phyloP scores from a whole-genome alignment of 257 asterid genomes.

The Solanum tarapatanum region DNA sequence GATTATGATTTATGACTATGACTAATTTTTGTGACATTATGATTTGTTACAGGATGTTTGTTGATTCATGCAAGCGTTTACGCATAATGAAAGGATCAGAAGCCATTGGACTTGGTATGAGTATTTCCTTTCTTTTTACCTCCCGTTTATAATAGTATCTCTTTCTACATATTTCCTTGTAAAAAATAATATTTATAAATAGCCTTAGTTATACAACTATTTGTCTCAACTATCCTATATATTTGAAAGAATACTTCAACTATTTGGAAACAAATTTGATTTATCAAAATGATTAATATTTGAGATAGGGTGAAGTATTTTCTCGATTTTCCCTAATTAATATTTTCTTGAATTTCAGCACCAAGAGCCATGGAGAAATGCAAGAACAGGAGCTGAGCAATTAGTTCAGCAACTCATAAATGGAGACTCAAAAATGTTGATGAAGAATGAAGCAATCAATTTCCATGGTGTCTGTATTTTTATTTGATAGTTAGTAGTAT shows the following conservation, averaged over 20 bases:
- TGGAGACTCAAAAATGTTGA: neutral
- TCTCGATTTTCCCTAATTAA: neutral
- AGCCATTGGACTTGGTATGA: slow-evolving; percentile 43
- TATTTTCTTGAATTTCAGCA: slow-evolving; percentile 18
- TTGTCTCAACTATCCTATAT: neutral
- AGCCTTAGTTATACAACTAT: neutral
- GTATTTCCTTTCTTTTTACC: neutral
- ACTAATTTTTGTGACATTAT: neutral
- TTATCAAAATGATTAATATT: neutral
- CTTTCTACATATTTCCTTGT: neutral
- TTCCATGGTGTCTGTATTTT: slow-evolving; percentile 36
- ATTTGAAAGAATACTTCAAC: neutral
- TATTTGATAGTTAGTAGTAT: neutral
- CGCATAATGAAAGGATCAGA: slow-evolving; percentile 47
- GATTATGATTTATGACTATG: neutral
- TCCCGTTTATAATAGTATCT: neutral
- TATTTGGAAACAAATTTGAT: neutral
- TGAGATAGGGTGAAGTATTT: neutral
- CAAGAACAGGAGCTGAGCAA: slow-evolving; percentile 40
- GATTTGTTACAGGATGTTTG: slow-evolving; percentile 26
- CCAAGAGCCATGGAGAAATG: slow-evolving; percentile 89
- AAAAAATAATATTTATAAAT: neutral
- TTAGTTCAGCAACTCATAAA: neutral
- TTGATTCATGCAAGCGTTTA: slow-evolving; percentile 40
- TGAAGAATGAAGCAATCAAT: neutral